Base-by-base conservation (phyloP, 805 yeast species). In the Candida parachauliodes region DNA sequence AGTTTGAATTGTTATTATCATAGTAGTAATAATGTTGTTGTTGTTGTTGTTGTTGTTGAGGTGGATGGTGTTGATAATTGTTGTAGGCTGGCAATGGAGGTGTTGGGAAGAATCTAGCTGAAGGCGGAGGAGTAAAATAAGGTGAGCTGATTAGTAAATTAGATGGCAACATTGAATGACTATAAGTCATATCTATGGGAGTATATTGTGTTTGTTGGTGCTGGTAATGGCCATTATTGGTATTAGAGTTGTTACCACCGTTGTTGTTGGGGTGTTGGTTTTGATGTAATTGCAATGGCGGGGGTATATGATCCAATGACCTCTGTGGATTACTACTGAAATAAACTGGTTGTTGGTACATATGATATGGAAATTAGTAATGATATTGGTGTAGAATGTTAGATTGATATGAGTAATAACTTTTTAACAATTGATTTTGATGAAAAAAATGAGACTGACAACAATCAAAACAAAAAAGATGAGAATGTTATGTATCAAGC, bases 141-240 rank as follows among this genome's bases (percentile, higher is more conserved):
- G 87, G 87, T 3, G 86, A 79, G 3, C 77, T 70, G 41, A 77
- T 62, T 34, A 81, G 58, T 36, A 81, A 57, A 48, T 79, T 83
- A 12, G 81, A 62, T 1, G 88, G 88, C 14, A 81, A 59, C 67
- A 81, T 68, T 10, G 81, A 72, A 4, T 77, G 72, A 7, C 83
- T 79, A 48, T 79, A 80, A 3, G 72, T 60, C 40, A 73, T 54
- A 50, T 81, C 86, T 48, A 79, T 69, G 1, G 87, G 85, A 2
- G 82, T 71, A 85, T 49, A 79, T 68, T 2, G 87, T 85, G 2
- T 82, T 70, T n/a, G 25, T 15, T 46, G 27, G 8, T 47, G 46
- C 4, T 25, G 25, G 8, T 27, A 27, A 21, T 8, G 7, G 7
- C 24, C 24, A 28, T 22, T 28, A 21, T 40, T 28, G 10, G 35